A percentile compares a stretch with the other conserved stretches of the same genome.
Evolutionary conservation across 345 rosid genomes (phyloP).

Genomic region (Combretum micranthum): DNA sequence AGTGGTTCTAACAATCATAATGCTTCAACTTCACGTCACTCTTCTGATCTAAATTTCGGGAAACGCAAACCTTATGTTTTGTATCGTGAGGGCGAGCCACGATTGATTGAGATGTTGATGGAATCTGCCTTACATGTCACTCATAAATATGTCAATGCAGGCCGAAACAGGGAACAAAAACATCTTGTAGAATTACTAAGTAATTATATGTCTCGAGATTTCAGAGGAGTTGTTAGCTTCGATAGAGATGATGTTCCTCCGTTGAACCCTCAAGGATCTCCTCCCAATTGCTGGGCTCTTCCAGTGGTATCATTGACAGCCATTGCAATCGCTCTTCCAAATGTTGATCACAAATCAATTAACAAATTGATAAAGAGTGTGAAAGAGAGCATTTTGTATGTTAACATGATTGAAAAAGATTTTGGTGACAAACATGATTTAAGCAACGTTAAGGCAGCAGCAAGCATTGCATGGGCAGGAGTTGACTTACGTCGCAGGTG

Average conservation of each 20-base stretch:
- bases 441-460: slow-evolving; percentile 35
- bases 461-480: slow-evolving; percentile 44
- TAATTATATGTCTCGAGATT: slow-evolving; percentile 5
- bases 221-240: no score
- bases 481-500: slow-evolving; percentile 58
- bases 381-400: slow-evolving; percentile 43
- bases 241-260: no score
- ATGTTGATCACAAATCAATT: slow-evolving; percentile 16
- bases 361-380: slow-evolving; percentile 34
- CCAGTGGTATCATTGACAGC: slow-evolving; percentile 56
- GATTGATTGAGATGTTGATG: slow-evolving; percentile 20
- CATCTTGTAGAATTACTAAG: slow-evolving; percentile 28
- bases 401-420: slow-evolving; percentile 33
- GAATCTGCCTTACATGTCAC: slow-evolving; percentile 33
- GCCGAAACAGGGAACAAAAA: slow-evolving; percentile 36
- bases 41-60: slow-evolving; percentile 21
- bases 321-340: slow-evolving; percentile 55
- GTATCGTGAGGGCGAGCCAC: slow-evolving; percentile 68
- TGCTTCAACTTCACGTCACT: slow-evolving; percentile 21
- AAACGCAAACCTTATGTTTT: slow-evolving; percentile 51
- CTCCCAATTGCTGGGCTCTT: slow-evolving; percentile 55
- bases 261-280: no score
- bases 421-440: slow-evolving; percentile 26
- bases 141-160: slow-evolving; percentile 40
- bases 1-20: slow-evolving; percentile 14